Percentiles rank a stretch among this genome's conserved stretches.
Conservation (phyloP, 2,329 filamentous ascomycete genomes). For the Cladosporium sp. region DNA sequence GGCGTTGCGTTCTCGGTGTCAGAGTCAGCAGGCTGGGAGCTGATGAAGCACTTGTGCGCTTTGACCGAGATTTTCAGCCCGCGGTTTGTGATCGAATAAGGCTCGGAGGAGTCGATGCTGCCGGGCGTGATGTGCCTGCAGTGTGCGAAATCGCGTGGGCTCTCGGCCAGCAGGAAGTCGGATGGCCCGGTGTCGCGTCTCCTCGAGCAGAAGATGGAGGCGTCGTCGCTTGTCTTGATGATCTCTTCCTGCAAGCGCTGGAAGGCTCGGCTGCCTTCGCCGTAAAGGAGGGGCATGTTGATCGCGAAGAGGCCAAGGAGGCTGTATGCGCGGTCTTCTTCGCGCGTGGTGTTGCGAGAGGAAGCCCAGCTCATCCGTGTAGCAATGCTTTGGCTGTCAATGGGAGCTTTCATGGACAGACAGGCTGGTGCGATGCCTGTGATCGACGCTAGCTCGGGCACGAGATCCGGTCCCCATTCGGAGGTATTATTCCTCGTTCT, state of each 20-base stretch:
- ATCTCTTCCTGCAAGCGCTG: slow-evolving; percentile 12
- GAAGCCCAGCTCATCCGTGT: slow-evolving; percentile 15
- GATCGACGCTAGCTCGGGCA: neutral
- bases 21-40: neutral
- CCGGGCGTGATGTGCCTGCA: neutral
- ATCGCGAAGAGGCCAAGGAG: slow-evolving; percentile 42
- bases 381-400: neutral
- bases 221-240: slow-evolving; percentile 1
- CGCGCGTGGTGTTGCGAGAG: slow-evolving; percentile 10
- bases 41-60: neutral
- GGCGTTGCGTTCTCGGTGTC: neutral
- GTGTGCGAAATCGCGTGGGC: neutral
- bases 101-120: neutral
- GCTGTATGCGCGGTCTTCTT: slow-evolving; percentile 43
- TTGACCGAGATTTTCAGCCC: neutral
- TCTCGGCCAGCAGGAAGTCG: neutral
- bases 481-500: neutral
- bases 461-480: neutral
- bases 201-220: neutral
- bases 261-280: slow-evolving; percentile 18
- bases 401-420: neutral
- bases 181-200: too few relatives aligned
- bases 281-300: slow-evolving; percentile 43
- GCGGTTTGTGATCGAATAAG: neutral
- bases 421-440: neutral